These are phyloP conservation scores for Ceratonia siliqua DNA, from an alignment of 306 rosid species.

Conservation along the genomic window DNA sequence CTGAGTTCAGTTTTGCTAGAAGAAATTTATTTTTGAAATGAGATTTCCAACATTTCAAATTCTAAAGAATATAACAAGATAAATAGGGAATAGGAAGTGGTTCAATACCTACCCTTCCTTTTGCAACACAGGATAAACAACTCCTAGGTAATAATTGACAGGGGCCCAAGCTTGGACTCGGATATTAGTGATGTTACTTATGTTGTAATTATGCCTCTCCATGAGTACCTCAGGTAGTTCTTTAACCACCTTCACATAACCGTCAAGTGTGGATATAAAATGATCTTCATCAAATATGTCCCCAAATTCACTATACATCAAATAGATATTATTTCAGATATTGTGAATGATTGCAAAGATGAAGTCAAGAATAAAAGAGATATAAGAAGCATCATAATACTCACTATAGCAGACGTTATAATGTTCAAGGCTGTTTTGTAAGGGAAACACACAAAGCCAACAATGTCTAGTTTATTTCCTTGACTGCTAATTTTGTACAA, in stretches of 20 bases:
- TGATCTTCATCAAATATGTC: conserved; percentile 92
- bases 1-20: conserved; percentile 7
- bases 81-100: conserved; percentile 21
- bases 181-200: conserved; percentile 65
- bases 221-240: conserved; percentile 72
- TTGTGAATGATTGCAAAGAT: conserved; percentile 10
- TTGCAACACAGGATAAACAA: conserved; percentile 77
- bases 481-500: conserved; percentile 21
- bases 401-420: too few species aligned
- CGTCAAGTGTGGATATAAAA: conserved; percentile 80
- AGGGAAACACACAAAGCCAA: neutral
- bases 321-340: conserved; percentile 27
- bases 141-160: conserved; percentile 69
- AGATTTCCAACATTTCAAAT: neutral
- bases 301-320: conserved; percentile 64
- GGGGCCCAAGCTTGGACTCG: conserved; percentile 92
- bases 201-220: conserved; percentile 70
- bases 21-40: neutral
- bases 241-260: conserved; percentile 85
- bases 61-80: neutral
- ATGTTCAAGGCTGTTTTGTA: neutral
- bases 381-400: conserved; percentile 13
- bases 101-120: conserved; percentile 68
- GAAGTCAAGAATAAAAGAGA: conserved; percentile 14
- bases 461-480: conserved; percentile 18